phyloP scores from a whole-genome alignment of 148 eudicot genomes.

The Polygonum maritimum region DNA sequence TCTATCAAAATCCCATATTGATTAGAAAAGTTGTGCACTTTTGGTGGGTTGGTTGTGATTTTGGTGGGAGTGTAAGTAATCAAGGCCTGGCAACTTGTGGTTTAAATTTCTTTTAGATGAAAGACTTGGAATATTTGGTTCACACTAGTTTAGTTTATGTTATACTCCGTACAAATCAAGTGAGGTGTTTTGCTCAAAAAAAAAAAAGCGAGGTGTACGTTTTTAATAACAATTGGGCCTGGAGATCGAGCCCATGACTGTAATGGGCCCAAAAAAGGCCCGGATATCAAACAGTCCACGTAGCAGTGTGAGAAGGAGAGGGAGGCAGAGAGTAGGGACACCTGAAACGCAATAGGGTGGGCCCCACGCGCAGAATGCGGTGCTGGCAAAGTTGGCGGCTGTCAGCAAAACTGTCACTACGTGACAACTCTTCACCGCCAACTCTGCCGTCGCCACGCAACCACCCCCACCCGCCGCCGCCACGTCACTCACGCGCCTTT shows the following conservation, averaged over 20 bases:
- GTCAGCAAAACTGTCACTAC: not conserved
- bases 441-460: not conserved
- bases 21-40: no score
- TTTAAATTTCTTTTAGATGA: no score
- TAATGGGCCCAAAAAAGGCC: conserved; percentile 1
- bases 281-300: not conserved
- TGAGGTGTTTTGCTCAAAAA: no score
- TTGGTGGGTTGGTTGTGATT: no score
- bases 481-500: not conserved
- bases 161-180: no score
- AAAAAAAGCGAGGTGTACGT: no score
- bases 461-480: not conserved
- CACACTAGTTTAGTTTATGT: no score
- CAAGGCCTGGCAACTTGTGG: no score
- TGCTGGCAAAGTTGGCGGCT: not conserved
- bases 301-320: not conserved
- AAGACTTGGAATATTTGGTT: no score
- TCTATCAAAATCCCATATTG: no score
- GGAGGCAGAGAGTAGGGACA: not conserved
- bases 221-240: not conserved
- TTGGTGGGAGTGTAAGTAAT: no score
- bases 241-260: not conserved
- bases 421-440: not conserved
- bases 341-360: not conserved
- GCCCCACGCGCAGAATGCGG: not conserved